Evolutionary conservation across 2,329 filamentous ascomycete genomes (phyloP).

Genomic region (Nemania serpens): DNA sequence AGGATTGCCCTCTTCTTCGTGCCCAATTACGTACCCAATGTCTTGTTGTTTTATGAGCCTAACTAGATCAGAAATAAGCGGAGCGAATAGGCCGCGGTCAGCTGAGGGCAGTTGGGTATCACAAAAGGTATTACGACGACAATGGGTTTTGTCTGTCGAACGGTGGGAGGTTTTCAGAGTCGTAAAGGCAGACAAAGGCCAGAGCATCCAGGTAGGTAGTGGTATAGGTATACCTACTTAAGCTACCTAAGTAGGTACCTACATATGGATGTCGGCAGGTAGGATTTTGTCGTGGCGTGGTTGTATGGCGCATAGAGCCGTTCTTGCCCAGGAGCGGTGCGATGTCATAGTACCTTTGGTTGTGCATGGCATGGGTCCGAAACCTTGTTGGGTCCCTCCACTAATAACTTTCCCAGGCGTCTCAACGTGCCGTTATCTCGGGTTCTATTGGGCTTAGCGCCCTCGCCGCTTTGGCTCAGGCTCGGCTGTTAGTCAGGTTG

Average conservation of each 20-base stretch:
- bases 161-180: slow-evolving; percentile 3
- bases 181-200: neutral
- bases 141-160: neutral
- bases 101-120: slow-evolving; percentile 4
- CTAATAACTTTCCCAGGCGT: slow-evolving; percentile 37
- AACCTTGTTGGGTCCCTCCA: slow-evolving; percentile 27
- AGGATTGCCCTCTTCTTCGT: slow-evolving; percentile 15
- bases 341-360: slow-evolving; percentile 29
- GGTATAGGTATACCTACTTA: slow-evolving; percentile 1
- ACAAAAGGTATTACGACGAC: neutral
- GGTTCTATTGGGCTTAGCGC: slow-evolving; percentile 35
- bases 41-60: slow-evolving; percentile 23
- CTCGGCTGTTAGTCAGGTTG: too few species aligned
- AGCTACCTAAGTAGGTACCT: neutral
- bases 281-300: slow-evolving; percentile 10
- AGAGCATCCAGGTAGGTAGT: too few species aligned
- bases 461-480: too few species aligned
- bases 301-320: neutral
- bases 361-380: neutral
- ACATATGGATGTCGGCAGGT: neutral
- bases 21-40: slow-evolving; percentile 32
- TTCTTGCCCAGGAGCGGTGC: slow-evolving; percentile 18
- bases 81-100: slow-evolving; percentile 18
- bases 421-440: slow-evolving; percentile 39
- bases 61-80: slow-evolving; percentile 21